A percentile compares a stretch with the other conserved stretches of the same genome.
Conservation (phyloP, 768 basidiomycete genomes). For the Mycena filopes region DNA sequence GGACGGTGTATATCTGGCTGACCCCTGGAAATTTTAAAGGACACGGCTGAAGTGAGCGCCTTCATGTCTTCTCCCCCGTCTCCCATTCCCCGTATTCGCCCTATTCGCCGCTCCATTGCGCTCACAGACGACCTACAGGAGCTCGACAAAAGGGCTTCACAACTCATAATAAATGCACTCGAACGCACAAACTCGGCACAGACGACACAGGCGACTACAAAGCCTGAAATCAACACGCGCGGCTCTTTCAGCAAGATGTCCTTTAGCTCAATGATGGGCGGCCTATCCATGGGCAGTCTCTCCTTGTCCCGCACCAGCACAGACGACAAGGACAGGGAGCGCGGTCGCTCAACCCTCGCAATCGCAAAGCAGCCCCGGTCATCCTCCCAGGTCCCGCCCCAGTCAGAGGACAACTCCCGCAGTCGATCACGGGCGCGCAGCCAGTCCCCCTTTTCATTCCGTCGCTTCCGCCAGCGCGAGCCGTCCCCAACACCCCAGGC, state of each 20-base stretch:
- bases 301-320: conserved; percentile 67
- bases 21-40: conserved; percentile 17
- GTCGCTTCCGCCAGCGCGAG: conserved; percentile 71
- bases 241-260: conserved; percentile 67
- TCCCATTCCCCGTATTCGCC: conserved; percentile 19
- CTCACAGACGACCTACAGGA: conserved; percentile 45
- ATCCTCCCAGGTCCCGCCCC: conserved; percentile 56
- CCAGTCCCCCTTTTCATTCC: conserved; percentile 82
- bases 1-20: conserved; percentile 15
- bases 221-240: conserved; percentile 50
- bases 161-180: conserved; percentile 60
- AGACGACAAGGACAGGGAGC: conserved; percentile 50
- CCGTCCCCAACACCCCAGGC: conserved; percentile 66
- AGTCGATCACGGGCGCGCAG: conserved; percentile 74
- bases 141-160: conserved; percentile 58
- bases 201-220: conserved; percentile 43
- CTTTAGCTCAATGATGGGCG: conserved; percentile 77
- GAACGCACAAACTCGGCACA: conserved; percentile 55
- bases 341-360: conserved; percentile 62
- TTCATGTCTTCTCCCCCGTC: conserved; percentile 26
- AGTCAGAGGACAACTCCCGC: conserved; percentile 54
- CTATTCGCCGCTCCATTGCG: conserved; percentile 15
- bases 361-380: conserved; percentile 59
- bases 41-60: conserved; percentile 27
- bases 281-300: conserved; percentile 67